Evolutionary conservation across 805 yeast species (phyloP).

Genomic region (Priceomyces fermenticarens): DNA sequence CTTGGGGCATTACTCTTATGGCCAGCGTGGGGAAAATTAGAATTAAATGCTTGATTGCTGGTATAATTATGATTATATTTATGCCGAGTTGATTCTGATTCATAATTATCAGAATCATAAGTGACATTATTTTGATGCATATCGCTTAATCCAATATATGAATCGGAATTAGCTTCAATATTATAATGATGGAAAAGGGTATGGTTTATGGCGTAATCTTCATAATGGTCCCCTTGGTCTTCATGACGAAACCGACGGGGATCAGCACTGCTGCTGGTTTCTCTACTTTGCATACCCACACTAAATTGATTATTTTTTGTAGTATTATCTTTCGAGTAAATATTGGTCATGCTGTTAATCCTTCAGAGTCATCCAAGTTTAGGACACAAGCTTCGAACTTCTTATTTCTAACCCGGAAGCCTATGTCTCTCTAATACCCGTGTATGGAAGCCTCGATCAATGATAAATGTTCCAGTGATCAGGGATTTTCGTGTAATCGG

Average conservation of each 20-base stretch:
- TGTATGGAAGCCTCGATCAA: too few species aligned
- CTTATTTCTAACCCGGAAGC: too few species aligned
- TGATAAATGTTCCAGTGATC: too few species aligned
- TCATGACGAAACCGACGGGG: background rate
- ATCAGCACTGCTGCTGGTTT: background rate
- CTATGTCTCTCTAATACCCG: too few species aligned
- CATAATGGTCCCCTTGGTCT: constrained; percentile 1
- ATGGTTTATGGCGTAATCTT: constrained; percentile 1
- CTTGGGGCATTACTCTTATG: background rate
- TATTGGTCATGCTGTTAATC: too few species aligned
- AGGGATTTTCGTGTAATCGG: too few species aligned
- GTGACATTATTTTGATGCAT: background rate
- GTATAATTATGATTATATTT: background rate
- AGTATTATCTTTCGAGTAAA: too few species aligned
- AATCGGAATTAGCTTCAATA: background rate
- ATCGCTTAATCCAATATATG: background rate
- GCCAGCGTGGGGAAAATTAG: background rate
- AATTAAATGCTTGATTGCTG: constrained; percentile 1
- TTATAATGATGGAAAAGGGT: constrained; percentile 3
- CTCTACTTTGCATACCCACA: background rate
- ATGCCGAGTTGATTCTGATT: background rate
- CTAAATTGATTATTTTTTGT: too few species aligned
- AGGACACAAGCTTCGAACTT: too few species aligned
- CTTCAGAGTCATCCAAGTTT: too few species aligned
- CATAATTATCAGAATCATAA: constrained; percentile 1